A percentile compares a stretch with the other conserved stretches of the same genome.
Conservation (phyloP, 2,329 filamentous ascomycete species). For the Coleophoma cylindrospora region DNA sequence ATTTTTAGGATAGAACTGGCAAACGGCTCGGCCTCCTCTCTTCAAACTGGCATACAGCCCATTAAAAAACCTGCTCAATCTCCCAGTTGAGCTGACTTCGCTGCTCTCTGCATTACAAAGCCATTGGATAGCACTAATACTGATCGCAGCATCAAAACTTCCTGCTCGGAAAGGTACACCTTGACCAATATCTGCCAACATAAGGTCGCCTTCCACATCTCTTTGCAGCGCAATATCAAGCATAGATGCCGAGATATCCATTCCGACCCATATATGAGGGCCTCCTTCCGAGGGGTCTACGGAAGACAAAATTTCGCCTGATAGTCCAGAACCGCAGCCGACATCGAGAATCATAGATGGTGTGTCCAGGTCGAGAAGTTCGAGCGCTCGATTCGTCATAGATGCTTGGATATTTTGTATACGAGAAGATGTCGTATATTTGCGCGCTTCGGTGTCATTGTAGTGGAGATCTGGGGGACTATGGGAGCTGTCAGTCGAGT, state of each 20-base stretch:
- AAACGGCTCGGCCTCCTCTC: conserved; percentile 83
- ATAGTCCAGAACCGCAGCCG: conserved; percentile 93
- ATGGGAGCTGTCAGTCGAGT: background rate
- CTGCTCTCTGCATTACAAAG: conserved; percentile 91
- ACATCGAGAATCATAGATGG: conserved; percentile 91
- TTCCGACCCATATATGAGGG: conserved; percentile 92
- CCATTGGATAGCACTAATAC: conserved; percentile 97
- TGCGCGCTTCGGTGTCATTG: conserved; percentile 89
- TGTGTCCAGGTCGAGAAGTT: conserved; percentile 74
- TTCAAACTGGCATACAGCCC: conserved; percentile 81
- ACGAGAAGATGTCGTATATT: conserved; percentile 94
- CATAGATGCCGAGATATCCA: conserved; percentile 96
- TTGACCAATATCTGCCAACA: conserved; percentile 92
- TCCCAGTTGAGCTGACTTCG: conserved; percentile 74
- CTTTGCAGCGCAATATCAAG: conserved; percentile 88
- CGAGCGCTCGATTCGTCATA: conserved; percentile 91
- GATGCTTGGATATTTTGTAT: conserved; percentile 92
- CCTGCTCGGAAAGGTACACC: conserved; percentile 91
- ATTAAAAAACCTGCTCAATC: conserved; percentile 84
- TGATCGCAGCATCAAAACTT: conserved; percentile 90
- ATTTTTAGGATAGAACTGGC: conserved; percentile 98
- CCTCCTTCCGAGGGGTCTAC: conserved; percentile 66
- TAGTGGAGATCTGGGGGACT: conserved; percentile 97
- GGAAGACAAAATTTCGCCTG: conserved; percentile 86
- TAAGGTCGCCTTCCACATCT: conserved; percentile 88